Conservation (phyloP, 495 filamentous ascomycete genomes). For the Xylaria palmicola region DNA sequence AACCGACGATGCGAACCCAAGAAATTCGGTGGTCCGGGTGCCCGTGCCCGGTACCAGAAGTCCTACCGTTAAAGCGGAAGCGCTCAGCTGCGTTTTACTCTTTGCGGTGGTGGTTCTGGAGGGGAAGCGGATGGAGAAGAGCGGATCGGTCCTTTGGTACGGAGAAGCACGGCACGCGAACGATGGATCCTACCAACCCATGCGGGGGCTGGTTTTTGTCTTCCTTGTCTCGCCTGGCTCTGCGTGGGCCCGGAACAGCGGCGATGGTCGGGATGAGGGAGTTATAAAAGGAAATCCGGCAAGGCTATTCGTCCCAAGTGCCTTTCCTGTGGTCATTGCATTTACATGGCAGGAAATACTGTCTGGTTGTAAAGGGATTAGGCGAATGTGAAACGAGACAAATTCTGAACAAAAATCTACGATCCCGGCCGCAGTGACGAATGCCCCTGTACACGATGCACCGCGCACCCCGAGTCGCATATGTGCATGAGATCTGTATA, state of each 20-base stretch:
- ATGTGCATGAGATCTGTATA: background rate
- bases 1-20: conserved; percentile 92
- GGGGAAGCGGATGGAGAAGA: conserved; percentile 13
- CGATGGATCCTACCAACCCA: conserved; percentile 16
- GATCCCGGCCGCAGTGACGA: background rate
- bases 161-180: conserved; percentile 17
- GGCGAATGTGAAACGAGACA: conserved; percentile 39
- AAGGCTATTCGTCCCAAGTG: conserved; percentile 24
- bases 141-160: conserved; percentile 15
- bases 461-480: background rate
- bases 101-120: conserved; percentile 16
- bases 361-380: conserved; percentile 37
- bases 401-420: conserved; percentile 24
- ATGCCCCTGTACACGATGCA: background rate
- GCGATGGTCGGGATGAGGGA: conserved; percentile 32
- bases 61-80: conserved; percentile 59
- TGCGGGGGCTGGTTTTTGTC: conserved; percentile 19
- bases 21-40: conserved; percentile 92
- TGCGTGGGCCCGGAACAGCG: conserved; percentile 24
- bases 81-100: conserved; percentile 11
- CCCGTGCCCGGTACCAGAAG: conserved; percentile 94
- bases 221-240: conserved; percentile 22
- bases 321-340: conserved; percentile 32
- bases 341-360: conserved; percentile 33
- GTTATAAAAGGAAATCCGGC: conserved; percentile 30